Percentiles rank a stretch among this genome's conserved stretches.
phyloP scores from a whole-genome alignment of 768 basidiomycete species.

The Gautieria morchelliformis region DNA sequence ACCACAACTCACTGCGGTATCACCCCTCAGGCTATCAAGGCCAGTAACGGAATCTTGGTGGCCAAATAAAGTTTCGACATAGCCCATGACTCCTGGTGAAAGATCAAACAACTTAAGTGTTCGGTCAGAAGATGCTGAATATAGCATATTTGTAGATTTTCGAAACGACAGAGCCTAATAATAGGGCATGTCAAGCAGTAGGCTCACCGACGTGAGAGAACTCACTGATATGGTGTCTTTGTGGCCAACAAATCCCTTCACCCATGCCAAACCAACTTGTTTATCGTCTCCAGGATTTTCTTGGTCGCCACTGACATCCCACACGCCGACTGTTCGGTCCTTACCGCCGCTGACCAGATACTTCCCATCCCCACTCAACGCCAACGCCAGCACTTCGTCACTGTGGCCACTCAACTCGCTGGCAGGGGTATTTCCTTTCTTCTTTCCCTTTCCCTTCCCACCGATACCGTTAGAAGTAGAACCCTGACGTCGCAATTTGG shows the following conservation, averaged over 20 bases:
- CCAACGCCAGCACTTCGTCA: constrained; percentile 77
- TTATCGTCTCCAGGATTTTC: not conserved
- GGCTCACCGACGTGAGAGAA: constrained; percentile 28
- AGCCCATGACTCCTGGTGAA: constrained; percentile 67
- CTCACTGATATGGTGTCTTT: constrained; percentile 62
- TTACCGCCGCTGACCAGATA: constrained; percentile 81
- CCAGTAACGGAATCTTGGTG: constrained; percentile 84
- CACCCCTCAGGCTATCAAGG: constrained; percentile 72
- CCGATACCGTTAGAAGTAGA: constrained; percentile 25
- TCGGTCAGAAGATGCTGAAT: constrained; percentile 75
- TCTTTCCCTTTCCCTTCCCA: constrained; percentile 45
- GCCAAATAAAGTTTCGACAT: constrained; percentile 94
- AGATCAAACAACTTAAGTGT: constrained; percentile 84
- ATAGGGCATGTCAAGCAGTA: constrained; percentile 11
- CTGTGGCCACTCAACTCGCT: constrained; percentile 62
- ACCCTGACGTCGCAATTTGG: constrained; percentile 41
- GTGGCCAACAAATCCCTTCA: constrained; percentile 73
- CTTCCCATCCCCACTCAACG: constrained; percentile 77
- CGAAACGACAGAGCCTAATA: constrained; percentile 62
- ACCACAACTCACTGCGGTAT: constrained; percentile 81
- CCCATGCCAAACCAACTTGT: constrained; percentile 35
- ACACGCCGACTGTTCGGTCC: constrained; percentile 75
- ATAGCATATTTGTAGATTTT: constrained; percentile 65
- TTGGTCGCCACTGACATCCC: constrained; percentile 60
- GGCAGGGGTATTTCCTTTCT: constrained; percentile 25